Percentiles rank a stretch among this genome's conserved stretches.
These are phyloP conservation scores for Adansonia madagascariensis DNA, from an alignment of 441 rosid genomes.

Conservation along the genomic window DNA sequence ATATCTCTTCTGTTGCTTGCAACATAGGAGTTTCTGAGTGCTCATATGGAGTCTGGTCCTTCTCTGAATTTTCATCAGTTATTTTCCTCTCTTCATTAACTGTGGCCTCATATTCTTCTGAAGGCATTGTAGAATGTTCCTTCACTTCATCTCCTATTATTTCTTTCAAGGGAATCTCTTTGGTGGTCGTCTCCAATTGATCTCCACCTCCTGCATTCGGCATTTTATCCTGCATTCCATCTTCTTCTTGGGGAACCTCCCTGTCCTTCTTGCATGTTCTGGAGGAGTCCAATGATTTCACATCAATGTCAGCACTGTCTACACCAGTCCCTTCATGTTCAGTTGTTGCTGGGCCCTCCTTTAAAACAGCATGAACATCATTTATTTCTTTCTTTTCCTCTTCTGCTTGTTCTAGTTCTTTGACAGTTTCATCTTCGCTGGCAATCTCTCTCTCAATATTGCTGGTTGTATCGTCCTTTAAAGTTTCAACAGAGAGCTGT, in stretches of 20 bases:
- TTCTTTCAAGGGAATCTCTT: slow-evolving; percentile 17
- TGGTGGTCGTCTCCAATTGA: slow-evolving; percentile 13
- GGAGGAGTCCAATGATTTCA: slow-evolving; percentile 24
- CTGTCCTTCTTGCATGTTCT: neutral
- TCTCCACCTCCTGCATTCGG: slow-evolving; percentile 28
- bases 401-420: slow-evolving; percentile 35
- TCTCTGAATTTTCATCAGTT: slow-evolving; percentile 26
- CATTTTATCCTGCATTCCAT: slow-evolving; percentile 27
- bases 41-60: slow-evolving; percentile 24
- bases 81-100: slow-evolving; percentile 30
- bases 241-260: slow-evolving; percentile 24
- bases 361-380: slow-evolving; percentile 27
- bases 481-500: slow-evolving; percentile 33
- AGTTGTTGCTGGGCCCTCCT: slow-evolving; percentile 19
- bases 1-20: slow-evolving; percentile 19
- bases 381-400: slow-evolving; percentile 28
- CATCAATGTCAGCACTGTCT: slow-evolving; percentile 26
- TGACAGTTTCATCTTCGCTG: slow-evolving; percentile 29
- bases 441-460: slow-evolving; percentile 28
- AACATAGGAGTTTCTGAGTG: slow-evolving; percentile 21
- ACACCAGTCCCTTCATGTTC: slow-evolving; percentile 18
- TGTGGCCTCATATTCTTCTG: slow-evolving; percentile 27
- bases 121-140: slow-evolving; percentile 25
- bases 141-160: slow-evolving; percentile 27
- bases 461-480: slow-evolving; percentile 27